A percentile compares a stretch with the other conserved stretches of the same genome.
These are phyloP conservation scores for Fraxinus americana DNA, from an alignment of 257 asterid genomes.

Conservation along the genomic window DNA sequence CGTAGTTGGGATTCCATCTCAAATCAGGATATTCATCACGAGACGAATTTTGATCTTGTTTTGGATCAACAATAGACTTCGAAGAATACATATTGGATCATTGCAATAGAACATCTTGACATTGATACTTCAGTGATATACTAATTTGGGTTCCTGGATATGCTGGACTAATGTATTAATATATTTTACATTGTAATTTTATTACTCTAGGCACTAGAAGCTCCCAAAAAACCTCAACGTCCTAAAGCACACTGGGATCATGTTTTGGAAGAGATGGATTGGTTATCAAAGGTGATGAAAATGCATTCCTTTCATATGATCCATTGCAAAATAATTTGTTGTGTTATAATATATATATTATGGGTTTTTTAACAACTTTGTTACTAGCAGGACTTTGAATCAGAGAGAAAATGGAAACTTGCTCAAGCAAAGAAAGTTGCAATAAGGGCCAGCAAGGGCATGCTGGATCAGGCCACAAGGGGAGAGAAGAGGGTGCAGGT, in stretches of 20 bases:
- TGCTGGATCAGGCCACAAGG: constrained; percentile 94
- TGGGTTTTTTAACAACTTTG: constrained; percentile 17
- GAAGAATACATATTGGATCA: constrained; percentile 23
- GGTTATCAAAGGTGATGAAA: constrained; percentile 85
- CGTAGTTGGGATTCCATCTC: constrained; percentile 8
- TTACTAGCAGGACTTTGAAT: constrained; percentile 83
- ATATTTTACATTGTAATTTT: constrained; percentile 19
- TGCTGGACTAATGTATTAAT: background rate
- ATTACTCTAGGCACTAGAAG: constrained; percentile 75
- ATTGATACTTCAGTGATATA: background rate
- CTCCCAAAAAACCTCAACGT: constrained; percentile 92
- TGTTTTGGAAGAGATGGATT: constrained; percentile 98
- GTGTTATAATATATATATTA: background rate
- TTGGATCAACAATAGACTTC: constrained; percentile 13
- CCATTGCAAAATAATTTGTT: background rate
- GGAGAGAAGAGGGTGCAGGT: constrained; percentile 97
- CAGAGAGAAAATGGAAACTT: constrained; percentile 98
- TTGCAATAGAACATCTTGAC: constrained; percentile 9
- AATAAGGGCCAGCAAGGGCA: constrained; percentile 89
- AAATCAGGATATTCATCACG: constrained; percentile 1
- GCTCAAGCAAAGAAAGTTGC: constrained; percentile 98
- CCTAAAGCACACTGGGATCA: constrained; percentile 99
- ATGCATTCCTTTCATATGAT: constrained; percentile 12
- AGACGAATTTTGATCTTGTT: background rate
- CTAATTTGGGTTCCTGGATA: constrained; percentile 3